phyloP scores from a whole-genome alignment of 2,329 filamentous ascomycete genomes.

The Stemphylium lycopersici region DNA sequence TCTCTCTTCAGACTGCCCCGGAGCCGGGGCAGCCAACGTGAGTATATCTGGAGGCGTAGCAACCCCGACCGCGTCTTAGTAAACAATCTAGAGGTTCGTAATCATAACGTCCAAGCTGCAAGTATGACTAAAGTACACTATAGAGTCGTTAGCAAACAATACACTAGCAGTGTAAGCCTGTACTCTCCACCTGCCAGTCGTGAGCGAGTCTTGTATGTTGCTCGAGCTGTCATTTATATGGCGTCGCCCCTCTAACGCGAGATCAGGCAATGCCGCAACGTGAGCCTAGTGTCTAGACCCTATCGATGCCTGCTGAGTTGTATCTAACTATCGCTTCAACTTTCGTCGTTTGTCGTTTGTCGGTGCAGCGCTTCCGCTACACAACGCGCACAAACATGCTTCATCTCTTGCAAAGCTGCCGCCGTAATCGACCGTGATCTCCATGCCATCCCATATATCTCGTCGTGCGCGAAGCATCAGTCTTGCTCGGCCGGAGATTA shows the following conservation, averaged over 20 bases:
- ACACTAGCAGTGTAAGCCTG: background rate
- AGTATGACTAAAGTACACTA: background rate
- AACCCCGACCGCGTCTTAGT: background rate
- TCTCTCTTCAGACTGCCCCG: constrained; percentile 2
- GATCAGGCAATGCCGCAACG: too few species aligned
- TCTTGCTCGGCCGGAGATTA: background rate
- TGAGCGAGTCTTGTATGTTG: too few species aligned
- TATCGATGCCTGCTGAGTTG: too few species aligned
- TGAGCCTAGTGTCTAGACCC: too few species aligned
- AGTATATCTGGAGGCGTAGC: background rate
- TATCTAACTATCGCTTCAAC: background rate
- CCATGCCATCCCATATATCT: background rate
- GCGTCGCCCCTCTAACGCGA: too few species aligned
- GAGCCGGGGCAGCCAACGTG: background rate
- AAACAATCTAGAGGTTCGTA: background rate
- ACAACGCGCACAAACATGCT: background rate
- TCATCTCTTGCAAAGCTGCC: background rate
- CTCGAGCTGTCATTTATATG: too few species aligned
- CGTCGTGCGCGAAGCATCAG: background rate
- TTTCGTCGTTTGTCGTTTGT: too few species aligned
- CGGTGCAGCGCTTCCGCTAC: too few species aligned
- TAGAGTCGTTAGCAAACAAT: background rate
- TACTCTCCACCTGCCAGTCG: too few species aligned
- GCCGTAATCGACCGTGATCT: background rate
- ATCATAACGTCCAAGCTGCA: too few species aligned